Conservation (phyloP, 345 rosid species). For the Salix brachista region DNA sequence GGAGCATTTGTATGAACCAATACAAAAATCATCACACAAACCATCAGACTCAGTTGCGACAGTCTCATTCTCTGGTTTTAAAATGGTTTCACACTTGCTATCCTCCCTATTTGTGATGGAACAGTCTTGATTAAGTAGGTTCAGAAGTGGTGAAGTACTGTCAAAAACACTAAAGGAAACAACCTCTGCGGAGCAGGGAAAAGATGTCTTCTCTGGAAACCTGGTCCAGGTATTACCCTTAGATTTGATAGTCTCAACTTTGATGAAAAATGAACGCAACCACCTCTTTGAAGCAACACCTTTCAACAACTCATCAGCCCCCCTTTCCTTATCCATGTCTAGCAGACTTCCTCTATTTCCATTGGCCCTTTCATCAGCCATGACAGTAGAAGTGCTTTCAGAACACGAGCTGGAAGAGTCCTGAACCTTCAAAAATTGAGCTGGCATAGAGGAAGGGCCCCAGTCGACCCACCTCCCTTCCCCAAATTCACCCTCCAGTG, state of each 20-base stretch:
- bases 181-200: constrained; percentile 71
- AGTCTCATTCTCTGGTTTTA: constrained; percentile 27
- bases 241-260: constrained; percentile 53
- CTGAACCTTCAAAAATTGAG: constrained; percentile 15
- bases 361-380: constrained; percentile 19
- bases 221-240: constrained; percentile 58
- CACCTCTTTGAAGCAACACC: constrained; percentile 56
- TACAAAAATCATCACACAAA: constrained; percentile 27
- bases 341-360: constrained; percentile 20
- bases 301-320: constrained; percentile 27
- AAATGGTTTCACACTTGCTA: constrained; percentile 22
- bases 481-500: constrained; percentile 39
- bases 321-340: constrained; percentile 16
- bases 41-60: constrained; percentile 27
- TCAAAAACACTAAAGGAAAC: constrained; percentile 74
- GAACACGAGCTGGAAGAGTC: constrained; percentile 25
- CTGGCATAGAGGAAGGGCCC: constrained; percentile 54
- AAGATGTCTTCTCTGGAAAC: constrained; percentile 63
- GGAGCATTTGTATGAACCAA: constrained; percentile 51
- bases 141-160: constrained; percentile 36
- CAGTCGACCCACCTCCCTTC: constrained; percentile 88
- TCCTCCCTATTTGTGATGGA: constrained; percentile 21
- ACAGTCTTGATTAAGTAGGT: constrained; percentile 35
- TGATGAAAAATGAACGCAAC: constrained; percentile 64
- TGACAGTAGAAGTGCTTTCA: constrained; percentile 27